Percentiles rank a stretch among this genome's conserved stretches.
phyloP scores from a whole-genome alignment of 2,329 filamentous ascomycete species.

The Talaromyces atroroseus region DNA sequence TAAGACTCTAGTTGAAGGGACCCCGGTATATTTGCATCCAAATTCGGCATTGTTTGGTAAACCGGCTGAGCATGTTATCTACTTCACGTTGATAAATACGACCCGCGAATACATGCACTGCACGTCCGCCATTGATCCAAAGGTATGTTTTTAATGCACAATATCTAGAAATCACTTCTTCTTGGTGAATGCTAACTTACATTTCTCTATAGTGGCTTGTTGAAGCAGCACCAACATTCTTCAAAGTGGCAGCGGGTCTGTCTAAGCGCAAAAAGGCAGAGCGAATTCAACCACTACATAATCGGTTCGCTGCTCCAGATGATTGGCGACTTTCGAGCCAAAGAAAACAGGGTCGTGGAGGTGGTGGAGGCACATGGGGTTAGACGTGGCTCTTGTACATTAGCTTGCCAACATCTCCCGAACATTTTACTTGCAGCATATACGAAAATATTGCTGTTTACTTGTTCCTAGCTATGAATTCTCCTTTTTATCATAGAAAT shows the following conservation, averaged over 20 bases:
- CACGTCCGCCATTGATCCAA: conserved; percentile 88
- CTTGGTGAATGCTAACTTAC: conserved; percentile 8
- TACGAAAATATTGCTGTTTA: neutral
- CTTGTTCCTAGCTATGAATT: neutral
- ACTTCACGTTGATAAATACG: conserved; percentile 56
- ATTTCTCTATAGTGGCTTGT: conserved; percentile 58
- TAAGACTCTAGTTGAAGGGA: conserved; percentile 93
- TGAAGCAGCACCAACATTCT: conserved; percentile 96
- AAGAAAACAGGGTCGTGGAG: conserved; percentile 74
- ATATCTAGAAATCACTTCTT: neutral
- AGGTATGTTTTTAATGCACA: conserved; percentile 37
- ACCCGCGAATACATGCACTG: conserved; percentile 97
- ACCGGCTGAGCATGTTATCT: conserved; percentile 93
- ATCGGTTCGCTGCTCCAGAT: conserved; percentile 85
- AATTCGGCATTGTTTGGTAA: conserved; percentile 90
- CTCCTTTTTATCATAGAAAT: neutral
- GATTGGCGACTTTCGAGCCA: conserved; percentile 93
- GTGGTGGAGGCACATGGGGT: conserved; percentile 88
- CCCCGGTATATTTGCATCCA: conserved; percentile 91
- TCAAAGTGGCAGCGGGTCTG: conserved; percentile 87
- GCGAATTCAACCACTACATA: conserved; percentile 90
- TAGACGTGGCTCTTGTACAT: conserved; percentile 17
- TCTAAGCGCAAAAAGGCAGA: conserved; percentile 92
- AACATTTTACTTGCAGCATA: neutral
- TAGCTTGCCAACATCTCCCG: neutral